phyloP scores from a whole-genome alignment of 1,284 basidiomycete species.

The Apiotrichum veenhuisii region DNA sequence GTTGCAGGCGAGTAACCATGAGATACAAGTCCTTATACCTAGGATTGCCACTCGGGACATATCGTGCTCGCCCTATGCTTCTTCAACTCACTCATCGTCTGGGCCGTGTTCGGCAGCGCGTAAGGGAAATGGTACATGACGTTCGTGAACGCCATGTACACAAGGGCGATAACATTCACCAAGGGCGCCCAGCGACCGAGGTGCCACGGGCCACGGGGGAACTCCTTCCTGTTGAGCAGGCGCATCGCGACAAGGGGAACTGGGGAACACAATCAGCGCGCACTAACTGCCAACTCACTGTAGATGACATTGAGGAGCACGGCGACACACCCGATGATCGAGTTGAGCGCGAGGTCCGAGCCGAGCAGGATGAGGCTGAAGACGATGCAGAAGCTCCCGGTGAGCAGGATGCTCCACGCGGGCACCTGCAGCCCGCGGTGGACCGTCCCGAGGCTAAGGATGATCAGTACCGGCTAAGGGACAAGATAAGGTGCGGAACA shows the following conservation, averaged over 20 bases:
- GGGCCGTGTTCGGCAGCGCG: not conserved
- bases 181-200: not conserved
- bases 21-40: too few relatives aligned
- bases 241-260: not conserved
- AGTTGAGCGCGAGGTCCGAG: slow-evolving; percentile 5
- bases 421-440: slow-evolving; percentile 6
- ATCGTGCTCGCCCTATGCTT: too few relatives aligned
- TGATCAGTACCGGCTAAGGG: too few relatives aligned
- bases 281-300: not conserved
- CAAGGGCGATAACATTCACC: not conserved
- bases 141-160: slow-evolving; percentile 1
- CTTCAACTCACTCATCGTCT: slow-evolving; percentile 4
- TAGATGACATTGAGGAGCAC: not conserved
- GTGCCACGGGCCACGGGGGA: not conserved
- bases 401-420: slow-evolving; percentile 1
- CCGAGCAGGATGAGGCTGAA: slow-evolving; percentile 5
- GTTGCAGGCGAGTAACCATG: too few relatives aligned
- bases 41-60: too few relatives aligned
- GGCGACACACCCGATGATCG: not conserved
- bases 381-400: not conserved
- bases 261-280: not conserved
- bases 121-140: slow-evolving; percentile 9
- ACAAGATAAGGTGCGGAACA: too few relatives aligned
- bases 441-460: not conserved
- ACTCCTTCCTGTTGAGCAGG: not conserved